Conservation (phyloP, 768 basidiomycete species). For the Sporobolomyces roseus region DNA sequence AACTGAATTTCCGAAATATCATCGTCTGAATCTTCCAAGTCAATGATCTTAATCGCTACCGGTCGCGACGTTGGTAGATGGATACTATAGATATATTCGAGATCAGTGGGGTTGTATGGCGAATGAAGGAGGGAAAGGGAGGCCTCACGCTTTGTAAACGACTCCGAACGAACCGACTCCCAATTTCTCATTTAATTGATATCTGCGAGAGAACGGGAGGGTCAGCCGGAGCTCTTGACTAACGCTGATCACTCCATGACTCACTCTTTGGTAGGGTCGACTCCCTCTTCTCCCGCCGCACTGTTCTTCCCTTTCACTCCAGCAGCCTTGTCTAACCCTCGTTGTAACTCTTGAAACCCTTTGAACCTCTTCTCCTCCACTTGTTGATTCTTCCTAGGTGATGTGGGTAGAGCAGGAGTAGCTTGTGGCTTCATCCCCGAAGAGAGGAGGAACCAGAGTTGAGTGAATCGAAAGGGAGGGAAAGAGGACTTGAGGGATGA, state of each 20-base stretch:
- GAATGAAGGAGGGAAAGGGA: background rate
- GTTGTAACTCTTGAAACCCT: background rate
- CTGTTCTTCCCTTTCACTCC: background rate
- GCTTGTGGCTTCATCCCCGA: background rate
- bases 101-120: background rate
- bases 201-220: conserved; percentile 59
- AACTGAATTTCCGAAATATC: conserved; percentile 96
- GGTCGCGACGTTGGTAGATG: conserved; percentile 90
- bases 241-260: background rate
- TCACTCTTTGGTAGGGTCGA: conserved; percentile 6
- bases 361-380: background rate
- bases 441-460: background rate
- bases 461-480: too few relatives aligned
- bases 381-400: background rate
- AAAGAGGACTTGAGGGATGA: too few relatives aligned
- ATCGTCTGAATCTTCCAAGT: conserved; percentile 96
- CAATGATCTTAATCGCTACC: conserved; percentile 98
- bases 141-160: conserved; percentile 79
- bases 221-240: background rate
- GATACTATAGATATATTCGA: conserved; percentile 51
- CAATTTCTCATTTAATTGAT: conserved; percentile 89
- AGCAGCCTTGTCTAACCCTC: background rate
- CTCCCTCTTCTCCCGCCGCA: background rate
- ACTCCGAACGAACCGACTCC: conserved; percentile 95
- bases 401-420: background rate